Evolutionary conservation across 495 filamentous ascomycete genomes (phyloP).

Genomic region (Lepraria neglecta): DNA sequence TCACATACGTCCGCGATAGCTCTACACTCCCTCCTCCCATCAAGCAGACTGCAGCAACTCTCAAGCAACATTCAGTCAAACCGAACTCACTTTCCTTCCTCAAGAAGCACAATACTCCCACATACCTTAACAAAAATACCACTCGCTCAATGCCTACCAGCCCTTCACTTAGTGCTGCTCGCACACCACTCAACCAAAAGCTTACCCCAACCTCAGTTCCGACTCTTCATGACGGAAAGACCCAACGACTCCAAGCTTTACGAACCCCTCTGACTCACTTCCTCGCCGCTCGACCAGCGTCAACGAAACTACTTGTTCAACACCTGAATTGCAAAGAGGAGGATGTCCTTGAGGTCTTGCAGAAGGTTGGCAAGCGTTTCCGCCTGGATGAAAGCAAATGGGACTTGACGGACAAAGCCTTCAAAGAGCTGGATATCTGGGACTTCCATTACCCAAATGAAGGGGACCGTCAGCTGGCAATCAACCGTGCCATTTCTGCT

Average conservation of each 20-base stretch:
- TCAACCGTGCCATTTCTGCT: constrained; percentile 74
- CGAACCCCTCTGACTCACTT: constrained; percentile 64
- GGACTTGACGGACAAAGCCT: constrained; percentile 60
- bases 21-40: constrained; percentile 29
- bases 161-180: constrained; percentile 49
- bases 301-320: constrained; percentile 50
- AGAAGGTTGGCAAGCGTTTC: constrained; percentile 53
- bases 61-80: constrained; percentile 30
- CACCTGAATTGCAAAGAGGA: constrained; percentile 51
- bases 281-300: constrained; percentile 56
- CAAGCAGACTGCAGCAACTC: constrained; percentile 27
- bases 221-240: constrained; percentile 46
- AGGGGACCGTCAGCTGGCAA: constrained; percentile 68
- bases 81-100: constrained; percentile 33
- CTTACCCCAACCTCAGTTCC: constrained; percentile 46
- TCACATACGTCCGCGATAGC: constrained; percentile 30
- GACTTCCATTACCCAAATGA: constrained; percentile 61
- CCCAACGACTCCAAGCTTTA: constrained; percentile 47
- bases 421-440: constrained; percentile 80
- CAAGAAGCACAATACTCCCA: constrained; percentile 39
- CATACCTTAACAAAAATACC: constrained; percentile 35
- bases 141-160: constrained; percentile 59
- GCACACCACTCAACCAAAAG: constrained; percentile 37
- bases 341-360: constrained; percentile 49
- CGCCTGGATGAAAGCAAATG: constrained; percentile 58